These are phyloP conservation scores for Penicillium manginii DNA, from an alignment of 495 filamentous ascomycete genomes.

Conservation along the genomic window DNA sequence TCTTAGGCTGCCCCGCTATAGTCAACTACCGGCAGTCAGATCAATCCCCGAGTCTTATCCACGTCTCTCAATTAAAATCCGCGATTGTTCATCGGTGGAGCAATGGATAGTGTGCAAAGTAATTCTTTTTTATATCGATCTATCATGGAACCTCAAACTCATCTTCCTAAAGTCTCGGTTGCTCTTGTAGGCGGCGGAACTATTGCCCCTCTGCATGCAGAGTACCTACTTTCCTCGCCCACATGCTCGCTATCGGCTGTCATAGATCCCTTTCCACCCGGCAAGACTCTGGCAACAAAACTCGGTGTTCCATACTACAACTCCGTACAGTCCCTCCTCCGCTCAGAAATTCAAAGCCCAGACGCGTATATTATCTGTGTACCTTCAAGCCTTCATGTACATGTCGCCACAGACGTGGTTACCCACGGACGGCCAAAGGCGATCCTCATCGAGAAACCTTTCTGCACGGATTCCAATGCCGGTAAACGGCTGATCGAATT, in stretches of 20 bases:
- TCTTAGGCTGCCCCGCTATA: neutral
- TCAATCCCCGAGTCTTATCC: neutral
- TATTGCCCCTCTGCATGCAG: conserved; percentile 8
- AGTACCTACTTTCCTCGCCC: conserved; percentile 10
- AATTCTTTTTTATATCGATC: neutral
- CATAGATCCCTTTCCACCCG: conserved; percentile 4
- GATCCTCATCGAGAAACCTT: conserved; percentile 14
- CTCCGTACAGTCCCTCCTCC: neutral
- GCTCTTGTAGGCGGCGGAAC: conserved; percentile 11
- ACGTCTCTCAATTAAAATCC: neutral
- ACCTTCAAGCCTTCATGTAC: conserved; percentile 15
- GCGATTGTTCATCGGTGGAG: neutral
- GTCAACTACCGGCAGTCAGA: neutral
- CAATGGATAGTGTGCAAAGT: neutral
- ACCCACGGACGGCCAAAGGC: conserved; percentile 8
- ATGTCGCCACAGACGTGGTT: conserved; percentile 8
- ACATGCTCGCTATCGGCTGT: conserved; percentile 8
- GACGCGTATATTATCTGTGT: conserved; percentile 19
- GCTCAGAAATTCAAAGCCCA: neutral
- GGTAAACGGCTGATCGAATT: neutral
- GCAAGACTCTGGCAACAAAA: neutral
- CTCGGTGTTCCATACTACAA: neutral
- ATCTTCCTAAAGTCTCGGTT: neutral
- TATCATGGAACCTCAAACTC: neutral
- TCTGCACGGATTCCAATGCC: conserved; percentile 13